phyloP scores from a whole-genome alignment of 2,329 filamentous ascomycete genomes.

The Fusarium pseudonygamai region DNA sequence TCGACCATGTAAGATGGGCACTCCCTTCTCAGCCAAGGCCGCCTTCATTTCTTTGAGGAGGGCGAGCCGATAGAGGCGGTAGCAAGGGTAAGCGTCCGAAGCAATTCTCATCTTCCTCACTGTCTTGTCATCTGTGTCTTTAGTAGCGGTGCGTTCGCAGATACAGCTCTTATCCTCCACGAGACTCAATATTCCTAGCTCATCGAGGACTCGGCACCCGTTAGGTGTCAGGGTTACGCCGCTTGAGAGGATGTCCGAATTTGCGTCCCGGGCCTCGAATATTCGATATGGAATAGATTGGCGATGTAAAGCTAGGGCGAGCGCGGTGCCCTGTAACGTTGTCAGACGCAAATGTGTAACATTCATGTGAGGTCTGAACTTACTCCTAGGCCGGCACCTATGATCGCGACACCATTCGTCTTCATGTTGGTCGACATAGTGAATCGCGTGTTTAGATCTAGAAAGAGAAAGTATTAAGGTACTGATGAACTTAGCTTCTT shows the following conservation, averaged over 20 bases:
- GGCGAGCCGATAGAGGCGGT: background rate
- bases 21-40: background rate
- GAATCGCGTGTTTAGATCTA: rapidly evolving
- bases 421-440: rapidly evolving
- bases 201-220: background rate
- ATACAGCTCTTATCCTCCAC: background rate
- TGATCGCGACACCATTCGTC: background rate
- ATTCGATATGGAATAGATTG: background rate
- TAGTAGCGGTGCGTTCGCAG: background rate
- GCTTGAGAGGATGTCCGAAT: background rate
- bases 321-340: background rate
- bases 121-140: background rate
- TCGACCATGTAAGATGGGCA: background rate
- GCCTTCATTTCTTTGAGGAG: background rate
- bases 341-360: rapidly evolving
- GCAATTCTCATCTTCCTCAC: background rate
- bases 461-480: rapidly evolving
- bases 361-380: rapidly evolving
- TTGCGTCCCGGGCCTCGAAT: rapidly evolving
- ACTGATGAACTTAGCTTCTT: background rate
- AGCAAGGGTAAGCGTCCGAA: background rate
- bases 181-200: background rate
- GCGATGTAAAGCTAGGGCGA: background rate
- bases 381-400: background rate
- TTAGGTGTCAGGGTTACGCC: background rate